phyloP scores from a whole-genome alignment of 2,329 filamentous ascomycete genomes.

The Aspergillus sergii region DNA sequence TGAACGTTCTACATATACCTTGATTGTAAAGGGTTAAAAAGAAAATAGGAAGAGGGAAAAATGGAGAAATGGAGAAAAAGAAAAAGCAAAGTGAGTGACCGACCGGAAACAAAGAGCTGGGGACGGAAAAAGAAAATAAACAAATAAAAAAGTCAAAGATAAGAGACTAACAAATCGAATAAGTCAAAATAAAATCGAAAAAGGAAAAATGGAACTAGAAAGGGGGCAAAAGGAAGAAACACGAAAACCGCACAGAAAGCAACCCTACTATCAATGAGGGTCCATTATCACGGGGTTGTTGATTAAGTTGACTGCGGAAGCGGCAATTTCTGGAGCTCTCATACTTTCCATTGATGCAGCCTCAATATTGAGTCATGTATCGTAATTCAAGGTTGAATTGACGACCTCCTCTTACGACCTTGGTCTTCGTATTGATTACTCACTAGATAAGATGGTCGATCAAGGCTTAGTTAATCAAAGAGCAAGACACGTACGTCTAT shows the following conservation, averaged over 20 bases:
- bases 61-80: neutral
- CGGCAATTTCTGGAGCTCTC: constrained; percentile 3
- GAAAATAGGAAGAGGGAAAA: neutral
- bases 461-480: neutral
- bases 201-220: neutral
- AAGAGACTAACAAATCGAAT: neutral
- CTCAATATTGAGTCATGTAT: neutral
- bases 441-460: neutral
- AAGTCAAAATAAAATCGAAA: neutral
- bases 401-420: neutral
- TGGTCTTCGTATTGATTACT: neutral
- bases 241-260: neutral
- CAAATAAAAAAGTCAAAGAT: neutral
- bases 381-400: neutral
- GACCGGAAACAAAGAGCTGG: neutral
- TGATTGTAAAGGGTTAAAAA: neutral
- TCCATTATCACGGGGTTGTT: neutral
- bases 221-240: neutral
- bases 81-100: neutral
- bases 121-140: neutral
- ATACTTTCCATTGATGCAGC: neutral
- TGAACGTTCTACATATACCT: constrained; percentile 5
- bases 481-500: neutral
- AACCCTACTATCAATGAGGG: neutral
- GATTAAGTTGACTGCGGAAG: constrained; percentile 6